phyloP scores from a whole-genome alignment of 352 stramenopile species.

The Pythium biforme region DNA sequence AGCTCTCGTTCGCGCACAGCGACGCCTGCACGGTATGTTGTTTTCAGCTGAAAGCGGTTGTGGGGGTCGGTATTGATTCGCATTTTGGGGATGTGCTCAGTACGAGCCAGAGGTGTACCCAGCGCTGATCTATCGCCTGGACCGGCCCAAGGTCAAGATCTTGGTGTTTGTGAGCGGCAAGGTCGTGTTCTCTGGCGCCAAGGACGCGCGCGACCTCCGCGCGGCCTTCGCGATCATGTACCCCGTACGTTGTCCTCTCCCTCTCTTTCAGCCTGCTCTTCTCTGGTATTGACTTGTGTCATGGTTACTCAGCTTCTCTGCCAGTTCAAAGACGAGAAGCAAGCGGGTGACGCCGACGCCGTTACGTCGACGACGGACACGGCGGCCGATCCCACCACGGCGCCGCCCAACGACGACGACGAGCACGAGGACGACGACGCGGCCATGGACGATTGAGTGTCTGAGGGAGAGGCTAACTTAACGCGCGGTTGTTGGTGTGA shows the following conservation, averaged over 20 bases:
- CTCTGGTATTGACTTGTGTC: no score
- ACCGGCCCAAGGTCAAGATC: constrained; percentile 96
- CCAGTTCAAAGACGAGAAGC: constrained; percentile 26
- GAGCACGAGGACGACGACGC: constrained; percentile 19
- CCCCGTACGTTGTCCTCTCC: constrained; percentile 37
- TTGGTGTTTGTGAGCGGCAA: constrained; percentile 99
- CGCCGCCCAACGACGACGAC: constrained; percentile 4
- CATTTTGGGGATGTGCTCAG: constrained; percentile 24
- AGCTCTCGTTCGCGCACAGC: constrained; percentile 73
- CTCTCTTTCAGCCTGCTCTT: no score
- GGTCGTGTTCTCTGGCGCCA: constrained; percentile 96
- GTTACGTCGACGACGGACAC: neutral
- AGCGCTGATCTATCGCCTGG: constrained; percentile 98
- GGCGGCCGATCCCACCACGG: neutral
- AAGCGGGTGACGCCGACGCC: neutral
- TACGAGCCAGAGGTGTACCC: constrained; percentile 99
- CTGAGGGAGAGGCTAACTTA: neutral
- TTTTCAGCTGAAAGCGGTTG: no score
- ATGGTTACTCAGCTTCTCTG: constrained; percentile 27
- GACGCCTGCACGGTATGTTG: constrained; percentile 62
- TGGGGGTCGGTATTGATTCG: neutral
- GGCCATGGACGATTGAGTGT: constrained; percentile 13
- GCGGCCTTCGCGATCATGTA: constrained; percentile 84
- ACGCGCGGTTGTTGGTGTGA: neutral
- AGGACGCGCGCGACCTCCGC: constrained; percentile 75